A percentile compares a stretch with the other conserved stretches of the same genome.
These are phyloP conservation scores for Naganishia cerealis DNA, from an alignment of 1,284 basidiomycete genomes.

Conservation along the genomic window DNA sequence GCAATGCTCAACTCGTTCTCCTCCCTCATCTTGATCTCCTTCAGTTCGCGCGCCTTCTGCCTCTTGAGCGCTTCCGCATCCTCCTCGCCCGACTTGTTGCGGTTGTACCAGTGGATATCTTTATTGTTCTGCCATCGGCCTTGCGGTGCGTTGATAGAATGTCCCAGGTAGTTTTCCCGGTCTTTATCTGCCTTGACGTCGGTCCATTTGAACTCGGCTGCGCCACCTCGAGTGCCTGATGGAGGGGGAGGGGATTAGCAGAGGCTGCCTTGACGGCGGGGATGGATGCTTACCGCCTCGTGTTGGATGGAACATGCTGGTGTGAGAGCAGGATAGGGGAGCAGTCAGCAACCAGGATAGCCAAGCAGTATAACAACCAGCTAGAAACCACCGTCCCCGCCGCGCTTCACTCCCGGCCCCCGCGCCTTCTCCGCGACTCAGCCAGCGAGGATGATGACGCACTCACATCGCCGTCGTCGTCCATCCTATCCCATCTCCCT, in stretches of 20 bases:
- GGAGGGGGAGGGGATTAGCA: not conserved
- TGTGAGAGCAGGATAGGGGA: not conserved
- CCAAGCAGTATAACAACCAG: no score
- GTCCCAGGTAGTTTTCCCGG: slow-evolving; percentile 78
- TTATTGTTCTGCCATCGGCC: slow-evolving; percentile 94
- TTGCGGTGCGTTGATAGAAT: slow-evolving; percentile 86
- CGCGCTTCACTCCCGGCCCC: no score
- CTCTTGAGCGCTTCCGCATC: slow-evolving; percentile 35
- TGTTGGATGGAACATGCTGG: slow-evolving; percentile 6
- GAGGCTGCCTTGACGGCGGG: not conserved
- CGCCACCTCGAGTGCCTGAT: slow-evolving; percentile 34
- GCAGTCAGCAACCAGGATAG: not conserved
- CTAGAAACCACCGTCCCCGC: no score
- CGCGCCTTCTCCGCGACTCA: no score
- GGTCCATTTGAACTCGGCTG: slow-evolving; percentile 35
- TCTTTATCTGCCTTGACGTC: slow-evolving; percentile 36
- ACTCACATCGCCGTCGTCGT: not conserved
- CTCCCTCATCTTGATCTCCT: slow-evolving; percentile 75
- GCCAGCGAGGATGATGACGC: no score
- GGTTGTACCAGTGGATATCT: slow-evolving; percentile 87
- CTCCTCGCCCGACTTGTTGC: slow-evolving; percentile 57
- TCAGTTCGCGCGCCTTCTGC: slow-evolving; percentile 30
- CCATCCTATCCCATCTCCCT: not conserved
- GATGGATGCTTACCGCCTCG: slow-evolving; percentile 1
- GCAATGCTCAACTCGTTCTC: slow-evolving; percentile 79